phyloP scores from a whole-genome alignment of 805 yeast genomes.

The Peterozyma toletana region DNA sequence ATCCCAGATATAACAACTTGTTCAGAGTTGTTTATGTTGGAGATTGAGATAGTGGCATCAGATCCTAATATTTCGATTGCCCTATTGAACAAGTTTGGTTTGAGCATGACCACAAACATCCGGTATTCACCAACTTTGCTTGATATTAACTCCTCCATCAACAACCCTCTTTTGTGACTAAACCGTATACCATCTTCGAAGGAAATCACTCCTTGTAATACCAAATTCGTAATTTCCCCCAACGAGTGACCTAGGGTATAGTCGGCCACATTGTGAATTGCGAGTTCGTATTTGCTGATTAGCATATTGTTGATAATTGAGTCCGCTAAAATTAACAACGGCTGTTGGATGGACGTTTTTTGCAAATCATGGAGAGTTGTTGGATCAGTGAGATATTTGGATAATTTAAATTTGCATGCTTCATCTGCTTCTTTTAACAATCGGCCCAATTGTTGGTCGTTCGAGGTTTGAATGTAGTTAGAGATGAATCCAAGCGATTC shows the following conservation, averaged over 20 bases:
- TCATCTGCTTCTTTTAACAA: constrained; percentile 14
- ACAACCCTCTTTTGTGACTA: constrained; percentile 19
- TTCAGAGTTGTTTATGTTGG: constrained; percentile 25
- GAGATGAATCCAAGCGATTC: neutral
- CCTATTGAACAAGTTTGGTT: constrained; percentile 14
- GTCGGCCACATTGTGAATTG: constrained; percentile 14
- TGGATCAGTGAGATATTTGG: constrained; percentile 12
- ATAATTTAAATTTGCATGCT: constrained; percentile 11
- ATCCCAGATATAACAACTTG: constrained; percentile 26
- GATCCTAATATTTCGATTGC: constrained; percentile 4
- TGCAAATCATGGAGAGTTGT: constrained; percentile 9
- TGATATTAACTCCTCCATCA: constrained; percentile 22
- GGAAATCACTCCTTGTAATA: constrained; percentile 17
- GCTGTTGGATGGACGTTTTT: constrained; percentile 23
- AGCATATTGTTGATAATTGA: constrained; percentile 14
- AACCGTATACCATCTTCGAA: constrained; percentile 18
- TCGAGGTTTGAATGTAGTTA: constrained; percentile 2
- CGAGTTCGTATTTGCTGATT: constrained; percentile 13
- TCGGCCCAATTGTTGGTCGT: constrained; percentile 7
- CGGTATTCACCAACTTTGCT: constrained; percentile 26
- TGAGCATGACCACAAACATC: constrained; percentile 24
- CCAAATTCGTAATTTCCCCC: constrained; percentile 25
- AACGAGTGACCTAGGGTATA: constrained; percentile 26
- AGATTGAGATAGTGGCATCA: constrained; percentile 11
- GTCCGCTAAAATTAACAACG: constrained; percentile 20